Evolutionary conservation across 345 rosid genomes (phyloP).

Genomic region (Stellera chamaejasme): DNA sequence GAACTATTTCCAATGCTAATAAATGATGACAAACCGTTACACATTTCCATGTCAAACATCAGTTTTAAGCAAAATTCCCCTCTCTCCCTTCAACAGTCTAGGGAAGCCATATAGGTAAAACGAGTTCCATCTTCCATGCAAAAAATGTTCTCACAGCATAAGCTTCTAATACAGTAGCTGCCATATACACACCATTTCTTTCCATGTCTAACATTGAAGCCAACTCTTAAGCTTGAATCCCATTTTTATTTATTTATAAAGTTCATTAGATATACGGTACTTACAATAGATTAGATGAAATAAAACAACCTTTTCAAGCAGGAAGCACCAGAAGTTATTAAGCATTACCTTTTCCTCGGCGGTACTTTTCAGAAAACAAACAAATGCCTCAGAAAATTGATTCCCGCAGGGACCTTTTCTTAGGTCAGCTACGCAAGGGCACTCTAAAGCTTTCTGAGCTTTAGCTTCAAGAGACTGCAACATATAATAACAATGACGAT

Average conservation of each 20-base stretch:
- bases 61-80: too few species aligned
- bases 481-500: slow-evolving; percentile 2
- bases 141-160: too few species aligned
- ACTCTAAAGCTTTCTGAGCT: slow-evolving; percentile 79
- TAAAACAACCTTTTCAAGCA: background rate
- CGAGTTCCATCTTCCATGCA: too few species aligned
- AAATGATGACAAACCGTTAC: too few species aligned
- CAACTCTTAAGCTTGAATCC: background rate
- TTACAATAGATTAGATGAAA: background rate
- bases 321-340: background rate
- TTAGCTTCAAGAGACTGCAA: slow-evolving; percentile 63
- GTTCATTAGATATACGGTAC: background rate
- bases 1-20: too few species aligned
- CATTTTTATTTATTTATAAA: too few species aligned
- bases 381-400: slow-evolving; percentile 80
- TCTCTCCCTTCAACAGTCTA: too few species aligned
- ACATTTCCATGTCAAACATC: too few species aligned
- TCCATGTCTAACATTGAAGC: background rate
- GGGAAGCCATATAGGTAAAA: too few species aligned
- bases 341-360: slow-evolving; percentile 67
- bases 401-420: slow-evolving; percentile 65
- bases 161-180: too few species aligned
- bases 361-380: slow-evolving; percentile 81
- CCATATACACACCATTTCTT: background rate
- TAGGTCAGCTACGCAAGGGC: slow-evolving; percentile 85